Evolutionary conservation across 805 yeast species (phyloP), one percentile per base, ranked within the genome.

Genomic region (Schizosaccharomyces cryophilus): DNA sequence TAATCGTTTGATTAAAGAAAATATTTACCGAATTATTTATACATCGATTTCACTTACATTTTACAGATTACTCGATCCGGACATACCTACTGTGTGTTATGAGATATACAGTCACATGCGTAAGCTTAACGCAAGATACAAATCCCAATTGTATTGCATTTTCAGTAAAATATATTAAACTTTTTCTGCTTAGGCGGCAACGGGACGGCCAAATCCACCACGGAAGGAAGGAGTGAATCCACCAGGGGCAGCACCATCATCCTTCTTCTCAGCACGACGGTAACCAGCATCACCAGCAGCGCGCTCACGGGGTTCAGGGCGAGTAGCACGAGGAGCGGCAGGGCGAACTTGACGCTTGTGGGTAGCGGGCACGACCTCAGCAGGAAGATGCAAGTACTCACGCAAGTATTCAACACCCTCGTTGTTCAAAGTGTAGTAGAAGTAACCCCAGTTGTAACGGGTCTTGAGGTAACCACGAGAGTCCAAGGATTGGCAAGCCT

Each of bases 381-480:
- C 95, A 80, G 98, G 98, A 73, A 93, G 83, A 84, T 89, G 88
- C 78, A 93, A 85, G 87, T 88, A 93, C 76, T 87, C 88, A 81
- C 96, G 86, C 75, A 93, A 85, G 85, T 80, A 93, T 75, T 88
- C 95, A 69, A 93, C 90, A 84, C 99, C 99, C 79, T 87, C 96
- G 75, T 93, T 97, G 75, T 97, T 93, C 76, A 93, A 85, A 82
- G 98, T 87, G 94, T 93, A 93, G 95, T 93, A 93, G 82, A 93
- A 93, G 84, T 87, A 87, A 84, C 89, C 96, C 99, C 99, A 93
- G 74, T 97, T 90, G 85, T 90, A 93, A 80, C 88, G 97, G 72
- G 99, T 93, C 87, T 90, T 88, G 78, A 93, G 97, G 84, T 74
- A 93, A 77, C 99, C 99, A 79, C 85, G 87, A 67, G 98, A 93